Evolutionary conservation across 2,329 filamentous ascomycete species (phyloP).

Genomic region (Diaporthe aspalathi): DNA sequence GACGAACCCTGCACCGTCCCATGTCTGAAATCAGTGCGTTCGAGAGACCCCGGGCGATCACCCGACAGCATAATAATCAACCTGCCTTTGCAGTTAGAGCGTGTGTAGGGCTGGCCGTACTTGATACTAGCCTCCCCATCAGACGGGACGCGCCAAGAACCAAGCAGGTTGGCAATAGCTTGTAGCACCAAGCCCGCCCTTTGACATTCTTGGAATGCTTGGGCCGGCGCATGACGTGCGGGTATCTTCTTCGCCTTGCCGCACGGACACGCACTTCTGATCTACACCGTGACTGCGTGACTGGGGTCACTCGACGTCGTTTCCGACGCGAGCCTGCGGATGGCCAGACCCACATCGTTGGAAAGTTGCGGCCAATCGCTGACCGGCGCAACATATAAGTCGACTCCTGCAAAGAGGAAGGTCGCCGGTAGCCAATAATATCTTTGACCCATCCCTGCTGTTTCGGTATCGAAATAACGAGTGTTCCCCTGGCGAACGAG

Average conservation of each 20-base stretch:
- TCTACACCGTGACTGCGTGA: background rate
- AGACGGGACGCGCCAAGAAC: conserved; percentile 22
- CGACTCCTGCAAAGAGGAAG: background rate
- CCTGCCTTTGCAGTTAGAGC: background rate
- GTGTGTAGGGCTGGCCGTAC: conserved; percentile 15
- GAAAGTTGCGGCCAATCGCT: background rate
- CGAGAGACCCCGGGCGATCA: conserved; percentile 14
- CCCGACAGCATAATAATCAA: conserved; percentile 5
- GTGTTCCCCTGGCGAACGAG: background rate
- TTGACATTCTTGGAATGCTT: conserved; percentile 21
- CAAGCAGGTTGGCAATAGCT: conserved; percentile 30
- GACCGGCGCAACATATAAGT: background rate
- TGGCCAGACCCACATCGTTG: background rate
- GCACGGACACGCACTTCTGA: background rate
- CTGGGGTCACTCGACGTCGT: background rate
- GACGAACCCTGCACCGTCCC: background rate
- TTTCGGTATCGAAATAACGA: conserved; percentile 19
- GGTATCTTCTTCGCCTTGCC: background rate
- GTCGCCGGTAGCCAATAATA: conserved; percentile 2
- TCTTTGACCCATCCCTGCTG: background rate
- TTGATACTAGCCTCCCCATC: background rate
- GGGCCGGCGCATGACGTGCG: background rate
- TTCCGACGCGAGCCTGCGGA: background rate
- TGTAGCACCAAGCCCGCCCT: conserved; percentile 14
- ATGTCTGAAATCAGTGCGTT: conserved; percentile 6